These are phyloP conservation scores for Pseudogymnoascus sp. DNA, from an alignment of 2,329 filamentous ascomycete genomes.

Conservation along the genomic window DNA sequence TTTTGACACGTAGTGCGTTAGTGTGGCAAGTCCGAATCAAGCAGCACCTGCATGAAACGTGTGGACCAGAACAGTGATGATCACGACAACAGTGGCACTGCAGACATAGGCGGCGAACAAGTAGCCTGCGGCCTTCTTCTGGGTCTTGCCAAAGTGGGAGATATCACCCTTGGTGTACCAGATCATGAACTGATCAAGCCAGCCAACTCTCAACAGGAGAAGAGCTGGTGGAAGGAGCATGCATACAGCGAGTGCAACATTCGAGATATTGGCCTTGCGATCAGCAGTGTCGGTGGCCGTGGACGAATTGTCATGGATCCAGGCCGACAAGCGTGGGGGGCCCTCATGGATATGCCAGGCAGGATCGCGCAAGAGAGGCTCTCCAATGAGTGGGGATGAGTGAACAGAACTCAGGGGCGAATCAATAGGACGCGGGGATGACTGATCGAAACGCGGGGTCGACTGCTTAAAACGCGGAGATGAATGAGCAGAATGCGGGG, in stretches of 20 bases:
- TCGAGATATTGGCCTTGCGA: constrained; percentile 23
- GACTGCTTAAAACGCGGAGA: neutral
- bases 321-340: constrained; percentile 19
- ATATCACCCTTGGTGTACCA: constrained; percentile 26
- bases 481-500: neutral
- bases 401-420: neutral
- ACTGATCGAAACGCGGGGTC: neutral
- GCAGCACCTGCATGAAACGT: neutral
- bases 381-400: neutral
- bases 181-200: constrained; percentile 24
- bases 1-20: neutral
- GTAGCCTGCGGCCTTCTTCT: constrained; percentile 20
- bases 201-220: constrained; percentile 23
- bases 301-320: constrained; percentile 18
- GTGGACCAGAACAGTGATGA: neutral
- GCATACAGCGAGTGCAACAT: constrained; percentile 22
- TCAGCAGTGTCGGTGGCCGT: constrained; percentile 14
- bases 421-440: neutral
- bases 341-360: constrained; percentile 13
- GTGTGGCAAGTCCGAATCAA: neutral
- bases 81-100: constrained; percentile 3
- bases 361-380: neutral
- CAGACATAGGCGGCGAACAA: neutral
- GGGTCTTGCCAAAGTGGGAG: constrained; percentile 20
- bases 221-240: constrained; percentile 26